These are phyloP conservation scores for Aspergillus japonicus DNA, from an alignment of 2,329 filamentous ascomycete genomes.

Conservation along the genomic window DNA sequence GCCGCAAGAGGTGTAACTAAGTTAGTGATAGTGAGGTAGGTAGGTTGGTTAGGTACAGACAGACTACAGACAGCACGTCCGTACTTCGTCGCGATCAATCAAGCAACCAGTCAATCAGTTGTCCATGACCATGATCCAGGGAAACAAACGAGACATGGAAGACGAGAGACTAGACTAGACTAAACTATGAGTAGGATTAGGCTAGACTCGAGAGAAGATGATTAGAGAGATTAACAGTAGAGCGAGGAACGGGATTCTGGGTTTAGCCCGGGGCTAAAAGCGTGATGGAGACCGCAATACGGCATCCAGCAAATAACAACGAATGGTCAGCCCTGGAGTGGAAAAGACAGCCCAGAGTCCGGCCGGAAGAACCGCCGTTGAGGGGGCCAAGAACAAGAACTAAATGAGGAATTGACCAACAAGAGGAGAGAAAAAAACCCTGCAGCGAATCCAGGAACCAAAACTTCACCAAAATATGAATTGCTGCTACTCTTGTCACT, in stretches of 20 bases:
- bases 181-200: no score
- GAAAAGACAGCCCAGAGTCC: not conserved
- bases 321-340: not conserved
- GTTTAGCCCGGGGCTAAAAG: not conserved
- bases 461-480: not conserved
- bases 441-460: constrained; percentile 8
- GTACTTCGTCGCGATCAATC: not conserved
- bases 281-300: not conserved
- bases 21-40: not conserved
- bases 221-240: no score
- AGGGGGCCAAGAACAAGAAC: not conserved
- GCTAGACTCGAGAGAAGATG: no score
- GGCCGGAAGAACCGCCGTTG: not conserved
- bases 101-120: not conserved
- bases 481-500: not conserved
- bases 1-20: not conserved
- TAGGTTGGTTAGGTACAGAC: no score
- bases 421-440: not conserved
- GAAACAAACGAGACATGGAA: not conserved
- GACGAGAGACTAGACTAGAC: not conserved
- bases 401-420: not conserved
- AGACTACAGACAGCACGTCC: no score
- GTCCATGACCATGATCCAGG: not conserved
- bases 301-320: no score
- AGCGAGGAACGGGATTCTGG: not conserved